Evolutionary conservation across 208 protist genomes (phyloP), one percentile per base, ranked within the genome.

Genomic region (Dictyostelium gargantuum): DNA sequence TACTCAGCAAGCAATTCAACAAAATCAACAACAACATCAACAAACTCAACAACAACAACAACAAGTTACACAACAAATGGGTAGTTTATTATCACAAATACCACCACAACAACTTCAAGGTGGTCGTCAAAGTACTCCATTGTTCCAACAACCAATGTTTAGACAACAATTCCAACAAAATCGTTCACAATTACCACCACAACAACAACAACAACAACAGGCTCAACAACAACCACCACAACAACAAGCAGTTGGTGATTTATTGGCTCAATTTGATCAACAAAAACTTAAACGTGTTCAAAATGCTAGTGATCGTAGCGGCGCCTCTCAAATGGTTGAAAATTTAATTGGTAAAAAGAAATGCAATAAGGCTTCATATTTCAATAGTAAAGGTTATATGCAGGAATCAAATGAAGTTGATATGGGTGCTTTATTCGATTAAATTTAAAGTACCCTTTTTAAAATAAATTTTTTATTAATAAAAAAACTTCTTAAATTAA

Each of bases 271-370:
- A 74, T 77, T 76, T 26, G 40, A 86, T 50, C 26, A 42, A 32
- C 35, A 46, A 9, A 56, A 75, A 26, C 32, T 85, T 8, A 86
- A 77, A 35, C 15, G 19, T 23, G 46, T 38, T 38, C 35, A 54
- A 26, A 61, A 61, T 61, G 32, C 40, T 52, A 61, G 63, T 40
- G 81, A 86, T 63, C 58, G 81, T 63, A 46, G n/a, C 38, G 32
- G 32, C n/a, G 81, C 81, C n/a, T 58, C 66, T 40, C 11, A 29
- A 26, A 70, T 70, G 2, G 66, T 77, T 15, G 8, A 63, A 23
- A 50, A 46, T 74, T 23, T 86, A n/a, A 56, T 86, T 56, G 81
- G 81, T 66, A 32, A 54, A n/a, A 86, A 86, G n/a, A 35, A 63
- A 38, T 70, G 13, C 29, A n/a, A 6, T 44, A 86, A 77, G 50